A percentile compares a stretch with the other conserved stretches of the same genome.
Conservation (phyloP, 164 flowering plant genomes). For the Aristolochia contorta region DNA sequence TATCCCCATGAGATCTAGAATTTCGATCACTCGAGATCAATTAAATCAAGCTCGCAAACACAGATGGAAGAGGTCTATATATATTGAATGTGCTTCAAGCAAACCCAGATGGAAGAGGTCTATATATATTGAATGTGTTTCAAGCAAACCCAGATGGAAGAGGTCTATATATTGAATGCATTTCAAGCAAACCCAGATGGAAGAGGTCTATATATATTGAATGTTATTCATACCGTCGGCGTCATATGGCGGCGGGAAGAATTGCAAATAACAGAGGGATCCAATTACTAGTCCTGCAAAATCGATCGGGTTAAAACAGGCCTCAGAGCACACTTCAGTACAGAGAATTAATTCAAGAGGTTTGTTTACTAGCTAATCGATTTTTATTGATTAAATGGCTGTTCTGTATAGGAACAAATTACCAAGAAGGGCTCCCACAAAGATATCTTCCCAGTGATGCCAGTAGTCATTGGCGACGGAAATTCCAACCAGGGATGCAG, state of each 20-base stretch:
- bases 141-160: background rate
- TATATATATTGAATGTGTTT: no score
- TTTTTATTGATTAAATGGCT: no score
- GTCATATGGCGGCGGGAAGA: constrained; percentile 76
- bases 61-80: background rate
- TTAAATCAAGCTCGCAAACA: background rate
- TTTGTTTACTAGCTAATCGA: no score
- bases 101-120: background rate
- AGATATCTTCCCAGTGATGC: constrained; percentile 86
- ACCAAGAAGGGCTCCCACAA: constrained; percentile 71
- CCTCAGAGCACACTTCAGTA: no score
- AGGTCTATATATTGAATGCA: no score
- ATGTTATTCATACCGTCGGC: constrained; percentile 37
- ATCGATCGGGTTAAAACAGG: no score
- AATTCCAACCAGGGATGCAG: constrained; percentile 56
- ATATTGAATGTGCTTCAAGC: no score
- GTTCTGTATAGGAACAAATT: constrained; percentile 8
- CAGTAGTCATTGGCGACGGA: constrained; percentile 76
- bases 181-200: background rate
- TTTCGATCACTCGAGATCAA: background rate
- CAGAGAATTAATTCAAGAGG: no score
- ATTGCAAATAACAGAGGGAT: constrained; percentile 73
- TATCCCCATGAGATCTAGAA: background rate
- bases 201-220: no score
- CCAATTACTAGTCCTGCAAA: constrained; percentile 50